Base-by-base conservation (phyloP, 2,329 filamentous ascomycete species). In the Neofusicoccum kwambonambiense region DNA sequence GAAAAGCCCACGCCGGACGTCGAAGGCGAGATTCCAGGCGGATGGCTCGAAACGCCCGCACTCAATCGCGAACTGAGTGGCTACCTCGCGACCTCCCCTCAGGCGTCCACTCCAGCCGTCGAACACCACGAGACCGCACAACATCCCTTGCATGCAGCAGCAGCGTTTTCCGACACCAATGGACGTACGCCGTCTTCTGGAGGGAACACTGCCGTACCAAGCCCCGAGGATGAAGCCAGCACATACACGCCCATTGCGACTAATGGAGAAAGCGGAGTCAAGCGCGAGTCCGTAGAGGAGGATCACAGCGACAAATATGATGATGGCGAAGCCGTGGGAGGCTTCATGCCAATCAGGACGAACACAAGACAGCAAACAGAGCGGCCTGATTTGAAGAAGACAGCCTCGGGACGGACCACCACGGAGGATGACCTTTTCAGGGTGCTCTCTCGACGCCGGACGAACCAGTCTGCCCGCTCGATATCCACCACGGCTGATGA, bases 401-500 rank as follows among this genome's bases (percentile, higher is more conserved):
- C 64, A 27, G 34, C 44, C 15, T 66, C 66, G 1, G 50, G 56
- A 4, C 71, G 70, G 49, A 70, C 71, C 3, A 74, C 78, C 68
- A 81, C 76, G 2, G 84, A 87, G 70, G 82, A 86, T 27, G 83
- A 86, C 19, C 67, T 87, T 0, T 83, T 86, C 66, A 76, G 77
- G 1, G 79, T 74, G 0, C 68, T 87, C 0, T 85, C 84, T 0
- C 78, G 80, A 12, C 80, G 83, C 5, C 80, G 80, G n/a, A 84
- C 82, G 0, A 75, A 71, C 6, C 71, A 74, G 8, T 75, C 74
- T 11, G 70, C 64, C 12, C 66, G 64, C 42, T 60, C 56, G 2
- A 22, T 13, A 1, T 11, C 51, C 11, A 22, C 42, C n/a, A 19
- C 42, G 2, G 31, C 12, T 11, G 12, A 31, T 3, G 39, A 50